Percentiles rank a stretch among this genome's conserved stretches.
phyloP scores from a whole-genome alignment of 2,329 filamentous ascomycete species.

The Colletotrichum truncatum region DNA sequence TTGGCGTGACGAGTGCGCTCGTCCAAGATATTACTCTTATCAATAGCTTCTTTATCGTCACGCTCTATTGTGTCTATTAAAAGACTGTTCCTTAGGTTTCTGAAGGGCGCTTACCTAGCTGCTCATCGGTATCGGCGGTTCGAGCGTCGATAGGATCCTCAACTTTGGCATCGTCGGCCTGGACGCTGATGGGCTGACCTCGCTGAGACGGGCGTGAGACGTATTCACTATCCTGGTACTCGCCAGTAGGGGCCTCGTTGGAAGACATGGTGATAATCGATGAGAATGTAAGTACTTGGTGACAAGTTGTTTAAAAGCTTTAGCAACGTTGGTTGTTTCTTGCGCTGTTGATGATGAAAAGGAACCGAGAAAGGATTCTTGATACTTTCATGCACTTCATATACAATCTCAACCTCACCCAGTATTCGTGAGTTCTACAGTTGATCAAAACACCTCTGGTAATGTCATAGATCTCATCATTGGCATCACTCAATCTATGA shows the following conservation, averaged over 20 bases:
- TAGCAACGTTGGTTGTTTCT: neutral
- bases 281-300: too few species aligned
- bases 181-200: conserved; percentile 41
- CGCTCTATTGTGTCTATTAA: conserved; percentile 33
- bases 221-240: conserved; percentile 35
- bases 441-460: neutral
- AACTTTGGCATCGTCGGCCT: conserved; percentile 41
- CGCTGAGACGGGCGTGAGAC: conserved; percentile 42
- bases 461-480: conserved; percentile 1
- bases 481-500: conserved; percentile 19
- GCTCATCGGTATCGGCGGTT: conserved; percentile 43
- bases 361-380: neutral
- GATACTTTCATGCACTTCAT: conserved; percentile 1
- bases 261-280: conserved; percentile 30
- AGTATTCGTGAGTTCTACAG: neutral
- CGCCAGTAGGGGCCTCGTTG: conserved; percentile 1
- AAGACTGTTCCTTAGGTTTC: too few species aligned
- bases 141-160: conserved; percentile 43
- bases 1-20: conserved; percentile 44
- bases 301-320: neutral
- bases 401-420: neutral
- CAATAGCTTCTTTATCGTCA: conserved; percentile 48
- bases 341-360: neutral
- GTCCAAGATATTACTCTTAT: conserved; percentile 45
- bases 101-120: conserved; percentile 47